Percentiles rank a stretch among this genome's conserved stretches.
Conservation (phyloP, 2,329 filamentous ascomycete species). For the Plenodomus tracheiphilus region DNA sequence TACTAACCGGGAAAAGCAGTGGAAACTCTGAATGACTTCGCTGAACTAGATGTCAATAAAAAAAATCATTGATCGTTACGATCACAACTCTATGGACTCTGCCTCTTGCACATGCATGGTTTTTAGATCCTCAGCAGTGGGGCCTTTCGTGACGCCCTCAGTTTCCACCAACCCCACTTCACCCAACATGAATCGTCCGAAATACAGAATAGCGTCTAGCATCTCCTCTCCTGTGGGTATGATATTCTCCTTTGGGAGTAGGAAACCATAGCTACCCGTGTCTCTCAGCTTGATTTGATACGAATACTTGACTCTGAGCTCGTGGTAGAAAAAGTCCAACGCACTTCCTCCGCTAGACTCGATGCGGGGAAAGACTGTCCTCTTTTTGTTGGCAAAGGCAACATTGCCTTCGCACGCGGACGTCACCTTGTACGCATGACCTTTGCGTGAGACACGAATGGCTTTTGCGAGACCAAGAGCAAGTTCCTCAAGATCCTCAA, state of each 20-base stretch:
- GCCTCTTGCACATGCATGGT: not conserved
- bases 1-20: too few relatives aligned
- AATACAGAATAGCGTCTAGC: conserved; percentile 78
- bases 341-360: conserved; percentile 82
- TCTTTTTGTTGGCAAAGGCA: conserved; percentile 39
- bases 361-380: conserved; percentile 56
- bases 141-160: too few relatives aligned
- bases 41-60: too few relatives aligned
- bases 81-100: not conserved
- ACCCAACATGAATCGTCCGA: conserved; percentile 75
- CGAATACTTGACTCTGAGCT: conserved; percentile 77
- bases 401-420: conserved; percentile 86
- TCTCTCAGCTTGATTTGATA: conserved; percentile 96
- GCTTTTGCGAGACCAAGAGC: conserved; percentile 86
- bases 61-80: too few relatives aligned
- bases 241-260: conserved; percentile 84
- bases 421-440: conserved; percentile 67
- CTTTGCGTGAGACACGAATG: conserved; percentile 77
- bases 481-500: conserved; percentile 91
- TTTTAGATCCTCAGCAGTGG: too few relatives aligned
- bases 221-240: conserved; percentile 87
- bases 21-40: too few relatives aligned
- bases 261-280: conserved; percentile 90
- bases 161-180: conserved; percentile 37
- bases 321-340: conserved; percentile 94